A percentile compares a stretch with the other conserved stretches of the same genome.
These are phyloP conservation scores for Backusella morwellensis DNA, from an alignment of 192 early-diverging fungal genomes.

Conservation along the genomic window DNA sequence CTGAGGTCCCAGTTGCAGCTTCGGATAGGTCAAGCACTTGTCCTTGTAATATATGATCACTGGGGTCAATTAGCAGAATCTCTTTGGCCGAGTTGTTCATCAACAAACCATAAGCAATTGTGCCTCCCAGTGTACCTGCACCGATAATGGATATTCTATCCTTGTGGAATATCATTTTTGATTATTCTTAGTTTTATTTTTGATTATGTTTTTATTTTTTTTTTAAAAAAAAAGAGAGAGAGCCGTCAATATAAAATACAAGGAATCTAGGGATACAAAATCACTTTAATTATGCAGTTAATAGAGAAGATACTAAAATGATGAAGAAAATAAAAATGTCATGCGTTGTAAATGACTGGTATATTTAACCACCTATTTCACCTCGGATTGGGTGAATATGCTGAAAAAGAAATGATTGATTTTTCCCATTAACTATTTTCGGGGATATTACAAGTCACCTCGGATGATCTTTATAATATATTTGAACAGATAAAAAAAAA, in stretches of 20 bases:
- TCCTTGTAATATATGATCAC: slow-evolving; percentile 57
- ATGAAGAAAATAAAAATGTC: not conserved
- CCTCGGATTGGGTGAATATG: not conserved
- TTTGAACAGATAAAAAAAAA: not conserved
- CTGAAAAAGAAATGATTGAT: not conserved
- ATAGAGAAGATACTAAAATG: not conserved
- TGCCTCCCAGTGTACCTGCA: slow-evolving; percentile 70
- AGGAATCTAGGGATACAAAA: not conserved
- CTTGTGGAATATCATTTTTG: not conserved
- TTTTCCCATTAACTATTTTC: not conserved
- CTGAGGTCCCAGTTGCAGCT: slow-evolving; percentile 65
- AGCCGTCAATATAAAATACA: not conserved
- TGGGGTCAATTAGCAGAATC: slow-evolving; percentile 66
- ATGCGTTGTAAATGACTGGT: not conserved
- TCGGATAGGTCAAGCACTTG: slow-evolving; percentile 81
- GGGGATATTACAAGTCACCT: not conserved
- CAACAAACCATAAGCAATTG: slow-evolving; percentile 69
- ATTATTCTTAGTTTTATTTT: not conserved
- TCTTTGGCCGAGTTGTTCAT: slow-evolving; percentile 63
- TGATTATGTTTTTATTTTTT: not conserved
- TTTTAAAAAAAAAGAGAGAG: not conserved
- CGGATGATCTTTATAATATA: not conserved
- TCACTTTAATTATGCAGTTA: not conserved
- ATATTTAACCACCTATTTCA: not conserved
- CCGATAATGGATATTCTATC: slow-evolving; percentile 63